Conservation (phyloP, 2,329 filamentous ascomycete genomes). For the Aspergillus sp. region DNA sequence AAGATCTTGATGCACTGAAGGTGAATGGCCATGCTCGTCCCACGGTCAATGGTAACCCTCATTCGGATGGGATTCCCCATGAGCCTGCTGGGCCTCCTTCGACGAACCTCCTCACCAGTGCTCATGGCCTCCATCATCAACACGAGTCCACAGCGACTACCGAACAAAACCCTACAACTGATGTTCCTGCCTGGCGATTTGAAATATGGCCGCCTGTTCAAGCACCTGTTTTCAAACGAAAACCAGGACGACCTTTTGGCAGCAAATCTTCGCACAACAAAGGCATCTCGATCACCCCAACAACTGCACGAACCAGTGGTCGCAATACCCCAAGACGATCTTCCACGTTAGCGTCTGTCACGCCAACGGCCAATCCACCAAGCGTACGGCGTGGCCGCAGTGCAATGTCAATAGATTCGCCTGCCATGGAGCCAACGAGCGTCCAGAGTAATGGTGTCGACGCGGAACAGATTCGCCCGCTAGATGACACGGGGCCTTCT, state of each 20-base stretch:
- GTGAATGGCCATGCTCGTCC: constrained; percentile 11
- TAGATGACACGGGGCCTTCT: constrained; percentile 5
- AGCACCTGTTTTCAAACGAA: constrained; percentile 32
- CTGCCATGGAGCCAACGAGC: constrained; percentile 23
- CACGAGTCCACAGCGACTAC: constrained; percentile 12
- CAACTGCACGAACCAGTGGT: constrained; percentile 30
- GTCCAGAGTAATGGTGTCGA: constrained; percentile 24
- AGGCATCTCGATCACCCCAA: constrained; percentile 27
- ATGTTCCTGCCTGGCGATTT: constrained; percentile 42
- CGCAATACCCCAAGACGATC: constrained; percentile 37
- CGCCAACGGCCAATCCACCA: constrained; percentile 26
- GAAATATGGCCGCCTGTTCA: constrained; percentile 44
- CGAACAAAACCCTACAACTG: constrained; percentile 28
- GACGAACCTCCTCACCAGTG: constrained; percentile 26
- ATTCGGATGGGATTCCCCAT: constrained; percentile 15
- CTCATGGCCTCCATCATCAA: constrained; percentile 26
- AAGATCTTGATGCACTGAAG: constrained; percentile 3
- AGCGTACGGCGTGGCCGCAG: constrained; percentile 37
- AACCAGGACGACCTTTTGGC: constrained; percentile 38
- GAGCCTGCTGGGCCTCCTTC: constrained; percentile 36
- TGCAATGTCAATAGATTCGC: constrained; percentile 29
- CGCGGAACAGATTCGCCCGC: constrained; percentile 9
- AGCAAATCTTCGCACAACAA: constrained; percentile 26
- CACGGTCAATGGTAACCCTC: constrained; percentile 14
- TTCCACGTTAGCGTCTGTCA: constrained; percentile 26